Evolutionary conservation across 2,329 filamentous ascomycete genomes (phyloP).

Genomic region (Dactylellina drechsleri): DNA sequence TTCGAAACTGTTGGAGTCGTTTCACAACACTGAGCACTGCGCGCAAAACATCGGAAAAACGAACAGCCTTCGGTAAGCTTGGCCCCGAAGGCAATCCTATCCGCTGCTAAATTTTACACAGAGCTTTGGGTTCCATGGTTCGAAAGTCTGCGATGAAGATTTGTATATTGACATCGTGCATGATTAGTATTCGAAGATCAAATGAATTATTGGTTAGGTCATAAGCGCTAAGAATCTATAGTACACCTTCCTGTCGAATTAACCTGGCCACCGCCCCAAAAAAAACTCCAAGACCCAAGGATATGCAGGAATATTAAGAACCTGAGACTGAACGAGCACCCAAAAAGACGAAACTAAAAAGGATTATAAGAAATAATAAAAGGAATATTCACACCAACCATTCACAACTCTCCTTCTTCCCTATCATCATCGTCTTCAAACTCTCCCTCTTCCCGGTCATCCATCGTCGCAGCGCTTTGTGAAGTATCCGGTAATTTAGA

Average conservation of each 20-base stretch:
- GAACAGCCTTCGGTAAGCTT: slow-evolving; percentile 9
- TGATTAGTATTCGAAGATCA: slow-evolving; percentile 1
- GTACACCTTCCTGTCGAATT: slow-evolving; percentile 49
- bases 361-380: slow-evolving; percentile 11
- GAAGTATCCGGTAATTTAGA: slow-evolving; percentile 52
- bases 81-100: slow-evolving; percentile 5
- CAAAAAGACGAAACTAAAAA: slow-evolving; percentile 29
- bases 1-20: slow-evolving; percentile 53
- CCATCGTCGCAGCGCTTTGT: slow-evolving; percentile 46
- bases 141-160: slow-evolving; percentile 9
- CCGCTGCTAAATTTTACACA: slow-evolving; percentile 3
- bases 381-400: slow-evolving; percentile 7
- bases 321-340: slow-evolving; percentile 43
- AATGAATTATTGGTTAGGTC: slow-evolving; percentile 48
- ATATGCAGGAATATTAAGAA: slow-evolving; percentile 49
- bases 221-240: slow-evolving; percentile 54
- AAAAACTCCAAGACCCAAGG: slow-evolving; percentile 36
- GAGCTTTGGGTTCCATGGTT: background rate
- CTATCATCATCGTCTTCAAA: slow-evolving; percentile 52
- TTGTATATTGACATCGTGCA: slow-evolving; percentile 3
- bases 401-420: slow-evolving; percentile 49
- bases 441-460: slow-evolving; percentile 52
- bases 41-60: slow-evolving; percentile 36
- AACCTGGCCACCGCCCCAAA: slow-evolving; percentile 49
- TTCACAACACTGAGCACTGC: slow-evolving; percentile 33